A percentile compares a stretch with the other conserved stretches of the same genome.
Conservation (phyloP, 495 filamentous ascomycete species). For the Aspergillus wentii region DNA sequence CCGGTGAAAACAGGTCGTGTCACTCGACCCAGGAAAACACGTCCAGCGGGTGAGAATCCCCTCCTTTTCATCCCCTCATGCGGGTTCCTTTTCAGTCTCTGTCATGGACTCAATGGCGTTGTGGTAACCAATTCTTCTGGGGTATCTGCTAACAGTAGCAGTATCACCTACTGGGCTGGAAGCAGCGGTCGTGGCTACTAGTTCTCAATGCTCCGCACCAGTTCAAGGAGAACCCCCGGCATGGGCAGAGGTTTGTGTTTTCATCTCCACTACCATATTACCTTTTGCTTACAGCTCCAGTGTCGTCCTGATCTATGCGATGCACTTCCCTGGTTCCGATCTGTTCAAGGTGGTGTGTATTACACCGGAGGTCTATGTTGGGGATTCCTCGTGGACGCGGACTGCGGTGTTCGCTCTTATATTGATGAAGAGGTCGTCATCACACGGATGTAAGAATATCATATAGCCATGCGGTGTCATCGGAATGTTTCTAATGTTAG, state of each 20-base stretch:
- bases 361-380: constrained; percentile 36
- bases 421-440: constrained; percentile 65
- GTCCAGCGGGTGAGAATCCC: neutral
- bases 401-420: constrained; percentile 50
- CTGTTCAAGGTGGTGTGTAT: constrained; percentile 59
- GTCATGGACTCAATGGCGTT: no score
- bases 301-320: constrained; percentile 61
- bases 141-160: neutral
- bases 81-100: no score
- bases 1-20: neutral
- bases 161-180: neutral
- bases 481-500: constrained; percentile 16
- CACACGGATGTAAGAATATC: constrained; percentile 51
- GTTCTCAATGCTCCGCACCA: neutral
- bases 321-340: constrained; percentile 59
- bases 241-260: constrained; percentile 48
- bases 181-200: neutral
- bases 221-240: constrained; percentile 42
- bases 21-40: neutral
- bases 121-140: no score
- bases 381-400: constrained; percentile 60
- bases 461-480: neutral
- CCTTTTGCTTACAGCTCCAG: no score
- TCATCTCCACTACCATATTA: no score
- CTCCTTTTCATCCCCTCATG: no score